Conservation (phyloP, 257 asterid genomes). For the Petunia secreta region DNA sequence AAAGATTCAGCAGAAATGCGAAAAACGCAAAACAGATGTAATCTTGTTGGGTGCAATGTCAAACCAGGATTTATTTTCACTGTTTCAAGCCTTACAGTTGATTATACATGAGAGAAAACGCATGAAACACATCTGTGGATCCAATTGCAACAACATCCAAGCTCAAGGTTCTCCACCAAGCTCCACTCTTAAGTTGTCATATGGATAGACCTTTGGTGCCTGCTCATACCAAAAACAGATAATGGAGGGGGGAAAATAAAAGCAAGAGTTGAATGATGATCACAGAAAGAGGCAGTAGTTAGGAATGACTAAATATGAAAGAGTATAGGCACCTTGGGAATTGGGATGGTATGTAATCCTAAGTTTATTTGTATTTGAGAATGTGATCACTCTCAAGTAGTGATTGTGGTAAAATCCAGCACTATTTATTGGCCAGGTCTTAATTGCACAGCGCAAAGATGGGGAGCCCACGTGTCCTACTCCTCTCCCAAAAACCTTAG, state of each 20-base stretch:
- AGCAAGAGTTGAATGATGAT: background rate
- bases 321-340: background rate
- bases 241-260: background rate
- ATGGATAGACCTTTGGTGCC: slow-evolving; percentile 78
- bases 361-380: background rate
- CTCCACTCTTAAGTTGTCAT: slow-evolving; percentile 80
- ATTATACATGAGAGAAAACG: background rate
- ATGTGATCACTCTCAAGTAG: background rate
- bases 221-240: slow-evolving; percentile 27
- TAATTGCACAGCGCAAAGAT: background rate
- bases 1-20: slow-evolving; percentile 11
- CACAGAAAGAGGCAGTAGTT: background rate
- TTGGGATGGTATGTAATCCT: background rate
- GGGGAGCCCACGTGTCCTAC: too few species aligned
- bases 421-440: background rate
- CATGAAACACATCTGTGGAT: background rate
- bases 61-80: slow-evolving; percentile 31
- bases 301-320: background rate
- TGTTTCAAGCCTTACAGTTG: slow-evolving; percentile 18
- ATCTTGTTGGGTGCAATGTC: slow-evolving; percentile 25
- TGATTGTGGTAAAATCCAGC: background rate
- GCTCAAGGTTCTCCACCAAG: slow-evolving; percentile 81
- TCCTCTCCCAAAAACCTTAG: too few species aligned
- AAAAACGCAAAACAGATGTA: slow-evolving; percentile 10
- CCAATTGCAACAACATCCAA: slow-evolving; percentile 1